phyloP scores from a whole-genome alignment of 306 rosid species.

The Glycine soja region DNA sequence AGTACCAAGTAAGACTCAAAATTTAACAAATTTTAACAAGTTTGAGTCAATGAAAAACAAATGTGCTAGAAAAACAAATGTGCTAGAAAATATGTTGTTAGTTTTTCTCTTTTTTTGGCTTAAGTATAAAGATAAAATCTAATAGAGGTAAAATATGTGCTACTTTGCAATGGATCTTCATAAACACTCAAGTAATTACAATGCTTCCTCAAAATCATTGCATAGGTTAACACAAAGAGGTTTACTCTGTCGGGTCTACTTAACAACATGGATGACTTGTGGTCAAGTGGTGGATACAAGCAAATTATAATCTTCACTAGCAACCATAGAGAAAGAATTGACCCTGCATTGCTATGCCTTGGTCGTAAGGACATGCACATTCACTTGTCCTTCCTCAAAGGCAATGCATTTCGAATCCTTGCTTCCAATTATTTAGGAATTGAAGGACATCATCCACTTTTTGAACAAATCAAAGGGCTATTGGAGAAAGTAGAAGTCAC shows the following conservation, averaged over 20 bases:
- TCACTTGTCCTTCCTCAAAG: slow-evolving; percentile 59
- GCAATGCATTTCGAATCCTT: slow-evolving; percentile 50
- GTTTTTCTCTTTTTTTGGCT: too few species aligned
- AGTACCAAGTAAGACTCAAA: too few species aligned
- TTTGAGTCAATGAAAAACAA: too few species aligned
- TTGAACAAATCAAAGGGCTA: slow-evolving; percentile 46
- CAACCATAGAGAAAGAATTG: slow-evolving; percentile 61
- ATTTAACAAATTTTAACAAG: too few species aligned
- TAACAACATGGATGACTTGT: slow-evolving; percentile 67
- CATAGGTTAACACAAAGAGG: not conserved
- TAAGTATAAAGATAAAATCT: too few species aligned
- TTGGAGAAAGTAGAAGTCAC: slow-evolving; percentile 51
- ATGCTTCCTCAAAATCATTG: not conserved
- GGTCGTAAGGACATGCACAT: slow-evolving; percentile 78
- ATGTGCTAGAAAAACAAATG: too few species aligned
- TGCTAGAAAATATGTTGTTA: too few species aligned
- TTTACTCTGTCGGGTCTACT: slow-evolving; percentile 58
- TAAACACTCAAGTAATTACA: too few species aligned
- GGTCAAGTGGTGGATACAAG: slow-evolving; percentile 73
- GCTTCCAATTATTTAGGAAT: slow-evolving; percentile 58
- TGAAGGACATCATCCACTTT: slow-evolving; percentile 33
- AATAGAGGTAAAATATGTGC: too few species aligned
- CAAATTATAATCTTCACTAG: slow-evolving; percentile 68
- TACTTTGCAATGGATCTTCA: too few species aligned
- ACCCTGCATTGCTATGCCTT: slow-evolving; percentile 60